Conservation (phyloP, 106 monocot species). For the Platanthera zijinensis region DNA sequence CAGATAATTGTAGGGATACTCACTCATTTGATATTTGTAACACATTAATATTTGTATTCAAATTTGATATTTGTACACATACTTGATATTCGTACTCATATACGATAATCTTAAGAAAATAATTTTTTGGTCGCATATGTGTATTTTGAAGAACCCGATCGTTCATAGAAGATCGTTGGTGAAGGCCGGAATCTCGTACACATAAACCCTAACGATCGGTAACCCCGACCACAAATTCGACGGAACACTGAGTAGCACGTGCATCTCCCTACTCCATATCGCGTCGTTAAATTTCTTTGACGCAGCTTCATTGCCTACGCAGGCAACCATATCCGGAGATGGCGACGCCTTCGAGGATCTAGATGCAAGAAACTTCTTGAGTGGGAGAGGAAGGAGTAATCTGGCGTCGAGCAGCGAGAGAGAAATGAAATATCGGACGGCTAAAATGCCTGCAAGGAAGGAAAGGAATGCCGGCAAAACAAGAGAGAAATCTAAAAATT, state of each 20-base stretch:
- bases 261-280: slow-evolving; percentile 44
- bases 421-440: too few relatives aligned
- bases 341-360: neutral
- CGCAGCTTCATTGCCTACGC: slow-evolving; percentile 6
- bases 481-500: too few relatives aligned
- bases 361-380: slow-evolving; percentile 62
- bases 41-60: too few relatives aligned
- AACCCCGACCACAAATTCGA: slow-evolving; percentile 18
- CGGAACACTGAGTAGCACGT: slow-evolving; percentile 12
- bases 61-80: too few relatives aligned
- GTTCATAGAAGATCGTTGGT: slow-evolving; percentile 74
- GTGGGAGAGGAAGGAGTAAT: slow-evolving; percentile 63
- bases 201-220: slow-evolving; percentile 58
- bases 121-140: too few relatives aligned
- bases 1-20: too few relatives aligned
- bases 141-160: too few relatives aligned
- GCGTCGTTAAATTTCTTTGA: slow-evolving; percentile 31
- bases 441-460: too few relatives aligned
- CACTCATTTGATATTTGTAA: too few relatives aligned
- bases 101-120: too few relatives aligned
- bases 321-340: neutral
- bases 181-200: slow-evolving; percentile 87
- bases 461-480: too few relatives aligned
- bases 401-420: slow-evolving; percentile 18
- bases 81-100: too few relatives aligned